Base-by-base conservation (phyloP, 306 rosid genomes). In the Mucuna pruriens region DNA sequence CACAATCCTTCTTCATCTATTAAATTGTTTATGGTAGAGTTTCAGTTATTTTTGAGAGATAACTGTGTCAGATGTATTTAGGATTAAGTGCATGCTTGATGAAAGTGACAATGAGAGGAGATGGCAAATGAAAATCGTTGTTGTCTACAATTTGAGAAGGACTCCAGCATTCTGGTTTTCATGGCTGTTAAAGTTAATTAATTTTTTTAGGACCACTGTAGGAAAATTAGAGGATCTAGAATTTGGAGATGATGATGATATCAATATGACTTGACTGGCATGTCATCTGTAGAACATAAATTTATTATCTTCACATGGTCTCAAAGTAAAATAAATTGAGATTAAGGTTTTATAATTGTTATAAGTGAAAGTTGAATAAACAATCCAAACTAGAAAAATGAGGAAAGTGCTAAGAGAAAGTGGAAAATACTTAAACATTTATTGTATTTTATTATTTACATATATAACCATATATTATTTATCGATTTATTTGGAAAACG, bases 11-110 rank as follows among this genome's bases (percentile, higher is more conserved):
- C 68, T 22, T 57, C 74, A 70, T 34, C 49, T 78, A 10, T 72
- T 67, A 6, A 42, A 42, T 51, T 72, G 13, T 73, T 38, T 42
- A 33, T 39, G 22, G 2, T 61, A 6, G 22, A 54, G 69, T 33
- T 33, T 51, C 31, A 54, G 34, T 36, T 48, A n/a, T 23, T 57
- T 57, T 74, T 71, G 83, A 78, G 45, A 13, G 25, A 64, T 57
- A 16, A 46, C 7, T 7, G 15, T 25, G 52, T 46, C 42, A 40
- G 25, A 42, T 63, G 68, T 33, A 29, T 71, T 45, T 45, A 66
- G 16, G 23, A n/a, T 42, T 31, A 12, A 36, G 40, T 69, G 48
- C 52, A 26, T 71, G 23, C 39, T 61, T 22, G 22, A 34, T 33
- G 5, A 23, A 76, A 34, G 19, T 55, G 51, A 82, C 31, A 55